Conservation (phyloP, 2,329 filamentous ascomycete species). For the Cadophora gregata region DNA sequence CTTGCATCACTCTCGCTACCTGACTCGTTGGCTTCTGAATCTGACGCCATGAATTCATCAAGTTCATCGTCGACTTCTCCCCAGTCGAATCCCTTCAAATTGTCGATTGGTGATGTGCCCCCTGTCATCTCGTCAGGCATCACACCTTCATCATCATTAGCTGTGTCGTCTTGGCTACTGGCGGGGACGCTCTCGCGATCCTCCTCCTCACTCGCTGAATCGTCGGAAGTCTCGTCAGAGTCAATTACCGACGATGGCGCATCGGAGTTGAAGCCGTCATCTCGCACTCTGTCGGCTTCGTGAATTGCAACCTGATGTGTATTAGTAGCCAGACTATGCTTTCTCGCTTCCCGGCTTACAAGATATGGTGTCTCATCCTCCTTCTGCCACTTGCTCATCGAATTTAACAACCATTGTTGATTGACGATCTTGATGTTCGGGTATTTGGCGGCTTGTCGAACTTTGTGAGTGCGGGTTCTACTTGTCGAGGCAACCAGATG, state of each 20-base stretch:
- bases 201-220: constrained; percentile 46
- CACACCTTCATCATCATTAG: constrained; percentile 53
- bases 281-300: constrained; percentile 60
- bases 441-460: constrained; percentile 82
- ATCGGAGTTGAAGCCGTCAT: constrained; percentile 52
- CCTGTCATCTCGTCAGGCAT: constrained; percentile 57
- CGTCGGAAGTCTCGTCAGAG: constrained; percentile 47
- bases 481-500: constrained; percentile 76
- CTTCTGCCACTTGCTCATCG: constrained; percentile 81
- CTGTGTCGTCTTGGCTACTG: constrained; percentile 45
- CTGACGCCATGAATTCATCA: constrained; percentile 71
- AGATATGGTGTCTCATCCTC: constrained; percentile 71
- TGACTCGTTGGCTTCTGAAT: constrained; percentile 53
- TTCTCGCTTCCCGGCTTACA: constrained; percentile 29
- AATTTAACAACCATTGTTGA: constrained; percentile 87
- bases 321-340: constrained; percentile 20
- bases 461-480: constrained; percentile 85
- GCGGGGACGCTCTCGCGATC: constrained; percentile 41
- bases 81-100: constrained; percentile 65
- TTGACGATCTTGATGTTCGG: constrained; percentile 88
- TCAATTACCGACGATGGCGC: constrained; percentile 51
- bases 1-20: constrained; percentile 33
- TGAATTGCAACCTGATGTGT: constrained; percentile 66
- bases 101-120: constrained; percentile 60
- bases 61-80: constrained; percentile 73